Evolutionary conservation across 306 rosid genomes (phyloP).

Genomic region (Cucurbita moschata): DNA sequence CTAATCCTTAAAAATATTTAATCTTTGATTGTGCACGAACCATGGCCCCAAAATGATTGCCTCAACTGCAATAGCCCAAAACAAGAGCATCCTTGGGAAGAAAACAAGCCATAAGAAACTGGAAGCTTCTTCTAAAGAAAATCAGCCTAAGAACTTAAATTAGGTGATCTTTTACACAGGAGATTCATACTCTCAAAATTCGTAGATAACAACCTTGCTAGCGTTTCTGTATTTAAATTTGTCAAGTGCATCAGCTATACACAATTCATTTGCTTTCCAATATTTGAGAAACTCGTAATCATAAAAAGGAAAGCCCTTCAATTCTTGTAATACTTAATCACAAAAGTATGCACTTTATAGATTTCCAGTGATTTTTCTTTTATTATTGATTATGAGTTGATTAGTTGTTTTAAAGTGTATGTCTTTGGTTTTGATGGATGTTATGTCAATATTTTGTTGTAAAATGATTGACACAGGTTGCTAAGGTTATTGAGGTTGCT

Average conservation of each 20-base stretch:
- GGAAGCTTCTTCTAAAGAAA: neutral
- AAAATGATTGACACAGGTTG: slow-evolving; percentile 58
- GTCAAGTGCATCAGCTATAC: neutral
- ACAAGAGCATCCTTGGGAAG: neutral
- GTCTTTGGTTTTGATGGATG: neutral
- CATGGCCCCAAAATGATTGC: neutral
- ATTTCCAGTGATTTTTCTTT: neutral
- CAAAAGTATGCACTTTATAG: neutral
- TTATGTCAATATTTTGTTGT: neutral
- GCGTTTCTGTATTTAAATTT: neutral
- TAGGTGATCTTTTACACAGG: neutral
- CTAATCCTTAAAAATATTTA: neutral
- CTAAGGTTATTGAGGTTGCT: slow-evolving; percentile 76
- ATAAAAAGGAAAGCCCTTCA: neutral
- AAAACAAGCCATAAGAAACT: neutral
- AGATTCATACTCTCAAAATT: neutral
- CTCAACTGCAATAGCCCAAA: neutral
- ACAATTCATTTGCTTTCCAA: neutral
- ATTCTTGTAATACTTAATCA: neutral
- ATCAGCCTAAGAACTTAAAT: neutral
- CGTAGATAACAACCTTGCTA: neutral
- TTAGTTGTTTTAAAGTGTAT: neutral
- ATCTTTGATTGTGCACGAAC: neutral
- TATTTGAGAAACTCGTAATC: neutral
- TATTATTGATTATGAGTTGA: neutral